Conservation (phyloP, 1,284 basidiomycete species). For the Cryptococcus jaspeensis region DNA sequence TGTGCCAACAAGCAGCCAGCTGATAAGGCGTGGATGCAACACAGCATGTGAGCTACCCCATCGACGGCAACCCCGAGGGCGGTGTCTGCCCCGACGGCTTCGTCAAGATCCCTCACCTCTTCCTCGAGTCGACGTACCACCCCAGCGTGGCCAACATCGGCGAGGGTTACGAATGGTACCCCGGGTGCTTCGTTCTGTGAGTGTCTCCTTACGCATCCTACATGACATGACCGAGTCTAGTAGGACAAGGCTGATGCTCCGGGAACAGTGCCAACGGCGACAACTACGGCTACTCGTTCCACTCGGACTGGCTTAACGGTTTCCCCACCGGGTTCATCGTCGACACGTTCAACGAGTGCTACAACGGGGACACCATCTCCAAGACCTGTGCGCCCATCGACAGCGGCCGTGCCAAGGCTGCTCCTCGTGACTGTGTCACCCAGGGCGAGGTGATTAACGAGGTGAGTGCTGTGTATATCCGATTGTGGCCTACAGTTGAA, state of each 20-base stretch:
- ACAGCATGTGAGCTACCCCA: constrained; percentile 41
- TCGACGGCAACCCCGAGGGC: constrained; percentile 22
- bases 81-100: constrained; percentile 22
- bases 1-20: no score
- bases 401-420: constrained; percentile 4
- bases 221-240: background rate
- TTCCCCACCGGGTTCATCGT: constrained; percentile 26
- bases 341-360: constrained; percentile 20
- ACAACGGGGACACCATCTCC: constrained; percentile 3
- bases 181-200: constrained; percentile 30
- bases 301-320: constrained; percentile 32
- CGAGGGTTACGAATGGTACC: constrained; percentile 31
- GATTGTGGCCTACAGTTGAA: background rate
- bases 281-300: constrained; percentile 20
- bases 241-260: background rate
- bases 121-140: constrained; percentile 23
- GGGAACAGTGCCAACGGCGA: constrained; percentile 32
- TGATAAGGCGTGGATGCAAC: no score
- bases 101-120: constrained; percentile 21
- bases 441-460: constrained; percentile 22
- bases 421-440: constrained; percentile 10
- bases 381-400: constrained; percentile 18
- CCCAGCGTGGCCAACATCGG: constrained; percentile 14
- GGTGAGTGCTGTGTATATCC: constrained; percentile 16
- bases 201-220: constrained; percentile 16